phyloP scores from a whole-genome alignment of 352 stramenopile genomes.

The Pythium oligandrum region DNA sequence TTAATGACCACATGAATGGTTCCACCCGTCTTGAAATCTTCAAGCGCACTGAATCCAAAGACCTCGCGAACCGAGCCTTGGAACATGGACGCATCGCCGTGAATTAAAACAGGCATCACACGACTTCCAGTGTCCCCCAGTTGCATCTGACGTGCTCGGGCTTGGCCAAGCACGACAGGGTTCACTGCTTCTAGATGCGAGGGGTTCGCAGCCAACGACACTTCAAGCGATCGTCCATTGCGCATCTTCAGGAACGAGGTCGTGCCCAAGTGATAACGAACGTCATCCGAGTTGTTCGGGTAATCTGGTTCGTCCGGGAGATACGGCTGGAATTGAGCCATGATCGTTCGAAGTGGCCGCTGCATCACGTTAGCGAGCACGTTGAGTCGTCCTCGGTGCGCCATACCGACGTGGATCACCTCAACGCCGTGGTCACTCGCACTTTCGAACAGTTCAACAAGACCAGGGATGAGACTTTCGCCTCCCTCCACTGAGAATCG shows the following conservation, averaged over 20 bases:
- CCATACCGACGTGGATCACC: slow-evolving; percentile 99
- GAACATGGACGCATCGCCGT: slow-evolving; percentile 95
- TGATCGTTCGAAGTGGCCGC: slow-evolving; percentile 95
- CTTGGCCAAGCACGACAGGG: slow-evolving; percentile 95
- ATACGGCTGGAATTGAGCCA: slow-evolving; percentile 85
- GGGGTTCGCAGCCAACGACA: slow-evolving; percentile 95
- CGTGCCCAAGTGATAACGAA: slow-evolving; percentile 85
- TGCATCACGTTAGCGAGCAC: slow-evolving; percentile 98
- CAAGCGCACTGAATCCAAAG: slow-evolving; percentile 84
- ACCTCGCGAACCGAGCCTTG: slow-evolving; percentile 81
- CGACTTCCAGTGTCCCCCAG: slow-evolving; percentile 78
- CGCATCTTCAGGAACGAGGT: slow-evolving; percentile 66
- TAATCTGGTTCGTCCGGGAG: slow-evolving; percentile 81
- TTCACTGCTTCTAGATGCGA: slow-evolving; percentile 99
- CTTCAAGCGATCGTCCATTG: slow-evolving; percentile 58
- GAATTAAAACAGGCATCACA: slow-evolving; percentile 96
- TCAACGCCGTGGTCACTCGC: slow-evolving; percentile 95
- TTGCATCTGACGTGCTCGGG: slow-evolving; percentile 90
- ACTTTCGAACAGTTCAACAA: slow-evolving; percentile 94
- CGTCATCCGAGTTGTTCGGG: slow-evolving; percentile 86
- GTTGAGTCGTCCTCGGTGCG: slow-evolving; percentile 97
- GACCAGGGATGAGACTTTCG: slow-evolving; percentile 94
- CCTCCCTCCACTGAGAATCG: slow-evolving; percentile 98
- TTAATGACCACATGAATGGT: slow-evolving; percentile 99
- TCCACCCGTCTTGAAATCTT: slow-evolving; percentile 95